These are phyloP conservation scores for Zangia roseola DNA, from an alignment of 768 basidiomycete species.

Conservation along the genomic window DNA sequence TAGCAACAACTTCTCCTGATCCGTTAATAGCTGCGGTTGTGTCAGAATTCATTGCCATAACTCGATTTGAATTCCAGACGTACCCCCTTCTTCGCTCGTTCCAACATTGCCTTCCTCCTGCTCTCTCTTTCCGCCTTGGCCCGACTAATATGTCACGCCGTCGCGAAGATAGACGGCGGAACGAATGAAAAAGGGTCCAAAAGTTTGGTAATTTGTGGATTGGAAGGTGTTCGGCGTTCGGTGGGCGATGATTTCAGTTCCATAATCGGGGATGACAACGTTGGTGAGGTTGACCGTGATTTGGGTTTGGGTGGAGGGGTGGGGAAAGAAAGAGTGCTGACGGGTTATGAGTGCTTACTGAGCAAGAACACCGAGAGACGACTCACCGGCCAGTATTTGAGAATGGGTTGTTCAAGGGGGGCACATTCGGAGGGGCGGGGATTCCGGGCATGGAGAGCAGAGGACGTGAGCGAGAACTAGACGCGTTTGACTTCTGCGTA, in stretches of 20 bases:
- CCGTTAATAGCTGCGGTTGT: constrained; percentile 49
- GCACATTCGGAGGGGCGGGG: constrained; percentile 11
- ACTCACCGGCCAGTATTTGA: constrained; percentile 65
- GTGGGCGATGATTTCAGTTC: constrained; percentile 19
- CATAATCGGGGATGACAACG: constrained; percentile 6
- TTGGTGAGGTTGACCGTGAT: neutral
- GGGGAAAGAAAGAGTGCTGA: constrained; percentile 39
- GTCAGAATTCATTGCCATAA: constrained; percentile 2
- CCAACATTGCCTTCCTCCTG: constrained; percentile 64
- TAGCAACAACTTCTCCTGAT: constrained; percentile 61
- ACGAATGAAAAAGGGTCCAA: constrained; percentile 48
- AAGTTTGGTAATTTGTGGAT: constrained; percentile 36
- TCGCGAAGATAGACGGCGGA: constrained; percentile 66
- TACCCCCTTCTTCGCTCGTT: constrained; percentile 75
- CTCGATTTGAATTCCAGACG: constrained; percentile 23
- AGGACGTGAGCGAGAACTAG: constrained; percentile 1
- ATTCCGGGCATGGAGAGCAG: constrained; percentile 9
- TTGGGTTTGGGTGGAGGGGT: constrained; percentile 23
- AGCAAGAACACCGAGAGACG: constrained; percentile 21
- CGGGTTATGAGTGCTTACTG: constrained; percentile 67
- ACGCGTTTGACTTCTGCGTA: constrained; percentile 6
- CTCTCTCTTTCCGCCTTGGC: constrained; percentile 76
- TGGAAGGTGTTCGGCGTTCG: constrained; percentile 28
- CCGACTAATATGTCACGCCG: constrained; percentile 64
- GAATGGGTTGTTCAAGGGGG: constrained; percentile 35